Conservation (phyloP, 202 grass and related monocot genomes). For the Panicum virgatum region DNA sequence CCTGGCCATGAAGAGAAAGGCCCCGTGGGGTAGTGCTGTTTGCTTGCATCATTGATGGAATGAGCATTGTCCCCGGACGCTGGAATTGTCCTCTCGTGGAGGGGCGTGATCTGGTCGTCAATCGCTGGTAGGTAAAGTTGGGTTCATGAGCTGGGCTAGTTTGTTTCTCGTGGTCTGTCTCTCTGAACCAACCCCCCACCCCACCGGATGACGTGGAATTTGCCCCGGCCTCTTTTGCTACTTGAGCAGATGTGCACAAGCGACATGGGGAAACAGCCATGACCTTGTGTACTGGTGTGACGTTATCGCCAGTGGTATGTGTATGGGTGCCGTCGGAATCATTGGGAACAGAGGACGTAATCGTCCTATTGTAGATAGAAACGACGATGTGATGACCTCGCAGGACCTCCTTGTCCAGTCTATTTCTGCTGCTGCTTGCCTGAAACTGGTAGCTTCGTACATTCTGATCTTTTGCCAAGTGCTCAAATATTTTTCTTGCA, state of each 20-base stretch:
- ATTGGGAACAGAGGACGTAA: not conserved
- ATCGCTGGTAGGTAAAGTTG: conserved; percentile 20
- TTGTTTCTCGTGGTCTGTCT: not conserved
- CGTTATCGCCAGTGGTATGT: not conserved
- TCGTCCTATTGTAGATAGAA: not conserved
- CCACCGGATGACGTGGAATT: not conserved
- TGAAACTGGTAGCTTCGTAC: not conserved
- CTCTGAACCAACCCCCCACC: not conserved
- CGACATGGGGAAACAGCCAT: conserved; percentile 38
- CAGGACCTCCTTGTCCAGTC: not conserved
- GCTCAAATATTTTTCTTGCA: not conserved
- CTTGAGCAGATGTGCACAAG: not conserved
- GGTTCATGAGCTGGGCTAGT: conserved; percentile 31
- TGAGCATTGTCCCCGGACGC: not conserved
- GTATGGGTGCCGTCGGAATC: not conserved
- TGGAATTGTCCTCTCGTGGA: not conserved
- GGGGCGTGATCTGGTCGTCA: conserved; percentile 2
- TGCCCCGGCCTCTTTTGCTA: not conserved
- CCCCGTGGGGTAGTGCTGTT: not conserved
- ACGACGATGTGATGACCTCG: not conserved
- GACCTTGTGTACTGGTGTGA: not conserved
- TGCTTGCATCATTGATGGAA: conserved; percentile 5
- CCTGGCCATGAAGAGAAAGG: not conserved
- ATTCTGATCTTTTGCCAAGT: not conserved
- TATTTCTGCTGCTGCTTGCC: not conserved